Evolutionary conservation across 83 land plant species (phyloP).

Genomic region (Larix sibirica): DNA sequence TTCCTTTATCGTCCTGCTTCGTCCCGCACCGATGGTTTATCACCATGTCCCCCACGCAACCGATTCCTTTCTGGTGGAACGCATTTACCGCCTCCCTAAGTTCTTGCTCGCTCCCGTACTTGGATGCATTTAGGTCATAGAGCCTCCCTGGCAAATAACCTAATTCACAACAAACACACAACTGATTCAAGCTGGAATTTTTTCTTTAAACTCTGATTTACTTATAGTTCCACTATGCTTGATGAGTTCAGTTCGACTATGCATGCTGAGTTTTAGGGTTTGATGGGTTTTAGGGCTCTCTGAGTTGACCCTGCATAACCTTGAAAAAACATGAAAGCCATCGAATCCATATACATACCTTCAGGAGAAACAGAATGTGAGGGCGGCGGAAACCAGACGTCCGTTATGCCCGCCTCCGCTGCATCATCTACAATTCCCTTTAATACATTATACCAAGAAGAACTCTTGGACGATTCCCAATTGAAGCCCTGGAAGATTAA

Average conservation of each 20-base stretch:
- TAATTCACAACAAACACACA: background rate
- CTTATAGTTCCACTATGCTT: too few species aligned
- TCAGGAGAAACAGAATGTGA: constrained; percentile 66
- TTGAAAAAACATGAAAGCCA: too few species aligned
- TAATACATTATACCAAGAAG: constrained; percentile 60
- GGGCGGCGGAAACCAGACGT: constrained; percentile 91
- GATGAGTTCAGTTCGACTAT: too few species aligned
- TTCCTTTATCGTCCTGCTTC: constrained; percentile 53
- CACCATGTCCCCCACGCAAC: constrained; percentile 41
- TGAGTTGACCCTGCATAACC: too few species aligned
- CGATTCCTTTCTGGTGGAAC: constrained; percentile 29
- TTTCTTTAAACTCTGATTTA: too few species aligned
- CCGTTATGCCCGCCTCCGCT: constrained; percentile 61
- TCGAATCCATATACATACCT: constrained; percentile 30
- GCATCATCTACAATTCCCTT: constrained; percentile 33
- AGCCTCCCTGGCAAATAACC: constrained; percentile 42
- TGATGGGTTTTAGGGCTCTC: too few species aligned
- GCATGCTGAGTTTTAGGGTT: background rate
- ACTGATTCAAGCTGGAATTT: too few species aligned
- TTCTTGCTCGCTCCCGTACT: constrained; percentile 30
- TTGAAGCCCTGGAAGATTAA: constrained; percentile 66
- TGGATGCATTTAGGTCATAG: constrained; percentile 34
- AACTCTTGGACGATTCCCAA: constrained; percentile 72
- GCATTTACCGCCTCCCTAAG: constrained; percentile 28
- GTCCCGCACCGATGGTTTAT: constrained; percentile 67